Evolutionary conservation across 306 rosid species (phyloP).

Genomic region (Vigna reflexopilosa): DNA sequence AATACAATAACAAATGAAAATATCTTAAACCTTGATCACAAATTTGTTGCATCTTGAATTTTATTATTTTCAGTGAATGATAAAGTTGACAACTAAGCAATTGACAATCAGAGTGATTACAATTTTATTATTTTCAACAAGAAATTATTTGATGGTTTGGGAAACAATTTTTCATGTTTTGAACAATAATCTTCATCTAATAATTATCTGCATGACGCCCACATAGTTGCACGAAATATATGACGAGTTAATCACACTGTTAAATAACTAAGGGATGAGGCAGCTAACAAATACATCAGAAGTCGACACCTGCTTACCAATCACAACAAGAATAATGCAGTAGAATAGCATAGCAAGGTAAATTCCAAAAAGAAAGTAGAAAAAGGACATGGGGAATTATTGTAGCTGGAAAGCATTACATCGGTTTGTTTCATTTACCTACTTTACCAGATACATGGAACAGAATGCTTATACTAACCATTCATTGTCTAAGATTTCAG

Average conservation of each 20-base stretch:
- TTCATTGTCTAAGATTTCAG: conserved; percentile 18
- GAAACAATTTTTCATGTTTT: conserved; percentile 13
- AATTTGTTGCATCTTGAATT: neutral
- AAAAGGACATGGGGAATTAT: neutral
- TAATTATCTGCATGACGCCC: conserved; percentile 22
- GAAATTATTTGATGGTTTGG: neutral
- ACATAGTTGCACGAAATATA: conserved; percentile 16
- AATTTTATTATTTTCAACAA: neutral
- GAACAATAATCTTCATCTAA: conserved; percentile 28
- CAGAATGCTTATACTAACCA: conserved; percentile 7
- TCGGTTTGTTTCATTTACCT: conserved; percentile 8
- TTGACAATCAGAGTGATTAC: neutral
- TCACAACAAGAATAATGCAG: conserved; percentile 31
- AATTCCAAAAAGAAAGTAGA: conserved; percentile 7
- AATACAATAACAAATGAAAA: neutral
- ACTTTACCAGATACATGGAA: conserved; percentile 11
- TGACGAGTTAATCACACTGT: conserved; percentile 34
- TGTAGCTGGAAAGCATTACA: conserved; percentile 16
- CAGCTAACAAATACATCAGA: conserved; percentile 38
- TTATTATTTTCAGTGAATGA: neutral
- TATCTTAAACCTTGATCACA: neutral
- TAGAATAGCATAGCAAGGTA: conserved; percentile 15
- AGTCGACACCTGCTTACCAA: conserved; percentile 28
- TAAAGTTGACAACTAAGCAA: neutral
- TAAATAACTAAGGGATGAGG: conserved; percentile 32